A percentile compares a stretch with the other conserved stretches of the same genome.
These are phyloP conservation scores for Fusarium miscanthi DNA, from an alignment of 2,329 filamentous ascomycete species.

Conservation along the genomic window DNA sequence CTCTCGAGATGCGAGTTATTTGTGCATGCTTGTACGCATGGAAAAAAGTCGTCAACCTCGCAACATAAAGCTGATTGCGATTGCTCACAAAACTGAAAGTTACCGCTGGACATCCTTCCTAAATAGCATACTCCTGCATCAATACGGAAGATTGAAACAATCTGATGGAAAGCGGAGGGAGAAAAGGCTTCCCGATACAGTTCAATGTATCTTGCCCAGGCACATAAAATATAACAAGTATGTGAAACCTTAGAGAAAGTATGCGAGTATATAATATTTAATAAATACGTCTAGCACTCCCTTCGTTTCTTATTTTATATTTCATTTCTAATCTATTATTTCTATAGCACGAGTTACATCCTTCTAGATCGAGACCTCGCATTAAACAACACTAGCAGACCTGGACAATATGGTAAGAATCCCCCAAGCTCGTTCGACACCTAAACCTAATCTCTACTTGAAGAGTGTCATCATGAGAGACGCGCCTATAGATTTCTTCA, in stretches of 20 bases:
- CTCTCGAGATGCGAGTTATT: neutral
- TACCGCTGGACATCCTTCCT: neutral
- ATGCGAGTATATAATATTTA: too few relatives aligned
- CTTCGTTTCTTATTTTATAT: accelerated
- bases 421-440: neutral
- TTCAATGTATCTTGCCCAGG: neutral
- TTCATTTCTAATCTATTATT: accelerated
- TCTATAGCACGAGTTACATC: too few relatives aligned
- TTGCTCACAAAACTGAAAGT: neutral
- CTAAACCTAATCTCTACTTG: neutral
- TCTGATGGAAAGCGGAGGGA: neutral
- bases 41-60: neutral
- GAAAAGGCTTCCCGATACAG: neutral
- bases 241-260: neutral
- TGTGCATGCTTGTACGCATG: neutral
- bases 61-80: neutral
- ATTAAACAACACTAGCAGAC: too few relatives aligned
- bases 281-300: too few relatives aligned
- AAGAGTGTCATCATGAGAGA: neutral
- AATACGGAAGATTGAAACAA: neutral
- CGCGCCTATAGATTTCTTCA: neutral
- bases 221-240: neutral
- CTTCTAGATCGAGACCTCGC: neutral
- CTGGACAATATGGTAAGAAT: neutral
- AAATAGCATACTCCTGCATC: neutral